Evolutionary conservation across 208 protist genomes (phyloP), one percentile per base, ranked within the genome.

Genomic region (Leishmania amazonensis): DNA sequence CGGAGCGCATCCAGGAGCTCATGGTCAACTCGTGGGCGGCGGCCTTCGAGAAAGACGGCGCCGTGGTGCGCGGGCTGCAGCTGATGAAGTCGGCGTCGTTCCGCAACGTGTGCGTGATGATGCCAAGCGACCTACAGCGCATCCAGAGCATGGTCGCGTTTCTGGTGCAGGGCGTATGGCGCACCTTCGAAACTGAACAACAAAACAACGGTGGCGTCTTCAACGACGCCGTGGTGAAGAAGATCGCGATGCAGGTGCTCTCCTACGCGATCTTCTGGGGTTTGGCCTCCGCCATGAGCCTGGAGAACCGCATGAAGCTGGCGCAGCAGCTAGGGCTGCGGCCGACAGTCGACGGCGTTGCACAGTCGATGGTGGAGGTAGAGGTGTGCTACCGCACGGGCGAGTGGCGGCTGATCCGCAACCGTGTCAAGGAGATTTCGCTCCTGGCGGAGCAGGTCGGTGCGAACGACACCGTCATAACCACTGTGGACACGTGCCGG

Each of bases 401-500:
- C 17, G 87, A 95, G 86, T 99, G 96, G 98, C 42, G 75, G 54
- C 73, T 83, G 53, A 89, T 96, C 77, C 89, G 90, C 67, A 80
- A 93, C 35, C 89, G 91, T 42, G 96, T 99, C 60, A 83, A 91
- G 77, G 76, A 86, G 70, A 94, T 96, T 15, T 92, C 97, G 15
- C 90, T 99, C 57, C 90, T 95, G 53, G 91, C 98, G 19, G 93
- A 99, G 83, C 92, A 98, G 80, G 93, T 99, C 9, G 90, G 94
- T 3, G 88, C 90, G 31, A 94, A 96, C 82, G 98, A 99, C 87
- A 96, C 98, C 3, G 95, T 99, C 24, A 99, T 99, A 76, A 94
- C 98, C 28, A 99, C 99, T 13, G 90, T 99, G 19, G 99, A 99
- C 88, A 99, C 99, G 21, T 96, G 95, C 51, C 93, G 99, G 9